phyloP scores from a whole-genome alignment of 768 basidiomycete genomes.

The Trametes coccinea region DNA sequence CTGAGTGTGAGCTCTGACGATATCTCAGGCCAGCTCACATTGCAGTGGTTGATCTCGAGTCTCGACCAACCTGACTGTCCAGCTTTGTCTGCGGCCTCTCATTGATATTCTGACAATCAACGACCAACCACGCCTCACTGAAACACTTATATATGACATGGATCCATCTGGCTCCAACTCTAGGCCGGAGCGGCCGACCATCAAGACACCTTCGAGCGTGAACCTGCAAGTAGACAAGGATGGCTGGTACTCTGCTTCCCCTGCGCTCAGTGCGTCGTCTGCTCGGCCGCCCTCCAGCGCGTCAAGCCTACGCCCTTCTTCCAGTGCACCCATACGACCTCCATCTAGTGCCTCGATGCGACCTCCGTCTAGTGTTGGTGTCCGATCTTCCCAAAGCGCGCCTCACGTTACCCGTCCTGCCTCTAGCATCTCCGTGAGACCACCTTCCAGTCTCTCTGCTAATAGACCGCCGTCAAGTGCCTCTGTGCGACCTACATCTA shows the following conservation, averaged over 20 bases:
- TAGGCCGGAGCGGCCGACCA: background rate
- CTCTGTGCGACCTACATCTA: conserved; percentile 42
- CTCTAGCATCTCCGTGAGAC: conserved; percentile 33
- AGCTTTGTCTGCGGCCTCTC: too few relatives aligned
- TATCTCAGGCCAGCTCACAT: too few relatives aligned
- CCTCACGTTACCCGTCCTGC: background rate
- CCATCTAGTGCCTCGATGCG: conserved; percentile 18
- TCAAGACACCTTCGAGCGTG: background rate
- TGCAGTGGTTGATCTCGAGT: too few relatives aligned
- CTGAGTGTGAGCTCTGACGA: too few relatives aligned
- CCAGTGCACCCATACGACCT: conserved; percentile 19
- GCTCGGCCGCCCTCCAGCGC: conserved; percentile 5
- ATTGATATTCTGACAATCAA: too few relatives aligned
- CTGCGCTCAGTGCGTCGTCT: conserved; percentile 11
- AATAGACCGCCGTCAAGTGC: conserved; percentile 41
- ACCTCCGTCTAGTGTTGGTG: conserved; percentile 38
- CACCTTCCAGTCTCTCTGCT: conserved; percentile 42
- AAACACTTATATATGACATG: background rate
- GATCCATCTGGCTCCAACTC: conserved; percentile 9
- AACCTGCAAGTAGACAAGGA: conserved; percentile 12
- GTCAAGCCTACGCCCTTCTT: conserved; percentile 14
- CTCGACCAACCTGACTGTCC: too few relatives aligned
- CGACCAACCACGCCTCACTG: too few relatives aligned
- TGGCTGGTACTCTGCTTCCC: conserved; percentile 17
- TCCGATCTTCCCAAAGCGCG: conserved; percentile 10